Base-by-base conservation (phyloP, 495 filamentous ascomycete genomes). In the Gamarada debralockiae region DNA sequence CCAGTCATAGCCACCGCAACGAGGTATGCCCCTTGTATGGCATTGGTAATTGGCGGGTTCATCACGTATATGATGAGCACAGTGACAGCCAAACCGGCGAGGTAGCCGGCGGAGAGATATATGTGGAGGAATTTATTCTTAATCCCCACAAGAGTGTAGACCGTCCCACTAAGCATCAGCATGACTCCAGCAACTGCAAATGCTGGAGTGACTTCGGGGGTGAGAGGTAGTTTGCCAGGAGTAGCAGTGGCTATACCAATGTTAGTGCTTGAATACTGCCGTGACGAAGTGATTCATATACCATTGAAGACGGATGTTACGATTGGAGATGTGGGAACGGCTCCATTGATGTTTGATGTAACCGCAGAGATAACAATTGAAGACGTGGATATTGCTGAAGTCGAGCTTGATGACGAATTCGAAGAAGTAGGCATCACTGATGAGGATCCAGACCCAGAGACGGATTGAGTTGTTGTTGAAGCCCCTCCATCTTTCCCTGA, bases 1-100 rank as follows among this genome's bases (percentile, higher is more conserved):
- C 92, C 92, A 4, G 91, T 86, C 52, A 89, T 71, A 33, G 84
- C 77, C 14, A 79, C 82, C 9, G 90, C 92, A 3, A 93, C 88
- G 20, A 97, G 78, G 63, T 93, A 97, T 23, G 84, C 92, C 36
- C 92, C 92, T 67, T 96, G 89, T 7, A 96, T 73, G 0, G 81
- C 90, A 60, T 86, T 70, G 54, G 70, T 76, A 41, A 95, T 80
- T 0, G 92, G 91, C 1, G 84, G 86, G 44, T 75, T 84, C 85
- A 92, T 93, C 41, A 97, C 86, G 62, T 97, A 97, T 39, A 93
- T 67, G 54, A 97, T 92, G 8, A 97, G 70, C 18, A 96, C 88
- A 0, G 86, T 84, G 5, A 92, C 85, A 12, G 86, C 80, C 24
- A 97, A 69, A 55, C 82, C 80, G 14, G 79, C 75, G 12, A 95